A percentile compares a stretch with the other conserved stretches of the same genome.
Evolutionary conservation across 2,329 filamentous ascomycete genomes (phyloP).

Genomic region (Claviceps digitariae): DNA sequence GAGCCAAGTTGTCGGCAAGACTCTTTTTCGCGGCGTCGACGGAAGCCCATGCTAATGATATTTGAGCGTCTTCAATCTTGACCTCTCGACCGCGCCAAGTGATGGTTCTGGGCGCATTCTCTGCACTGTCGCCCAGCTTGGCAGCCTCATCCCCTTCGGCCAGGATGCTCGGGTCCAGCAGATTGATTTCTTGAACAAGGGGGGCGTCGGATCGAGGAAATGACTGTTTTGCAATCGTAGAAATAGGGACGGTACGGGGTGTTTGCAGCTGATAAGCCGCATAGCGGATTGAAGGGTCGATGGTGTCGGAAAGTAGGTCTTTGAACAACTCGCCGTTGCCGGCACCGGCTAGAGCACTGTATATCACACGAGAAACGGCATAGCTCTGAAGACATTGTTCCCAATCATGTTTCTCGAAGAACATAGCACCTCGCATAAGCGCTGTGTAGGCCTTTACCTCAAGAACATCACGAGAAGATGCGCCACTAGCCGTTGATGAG

Average conservation of each 20-base stretch:
- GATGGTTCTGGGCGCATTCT: constrained; percentile 57
- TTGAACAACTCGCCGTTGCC: constrained; percentile 60
- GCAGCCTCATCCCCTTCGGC: constrained; percentile 36
- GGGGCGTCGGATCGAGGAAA: constrained; percentile 54
- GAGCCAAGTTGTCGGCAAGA: constrained; percentile 34
- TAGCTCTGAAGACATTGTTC: constrained; percentile 62
- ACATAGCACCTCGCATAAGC: constrained; percentile 60
- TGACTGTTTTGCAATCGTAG: constrained; percentile 62
- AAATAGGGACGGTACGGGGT: constrained; percentile 70
- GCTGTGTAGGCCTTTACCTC: constrained; percentile 77
- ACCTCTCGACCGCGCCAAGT: constrained; percentile 79
- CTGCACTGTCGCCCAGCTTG: constrained; percentile 34
- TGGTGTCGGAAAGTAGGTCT: constrained; percentile 70
- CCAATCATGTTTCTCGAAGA: constrained; percentile 86
- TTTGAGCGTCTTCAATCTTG: constrained; percentile 82
- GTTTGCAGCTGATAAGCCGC: constrained; percentile 86
- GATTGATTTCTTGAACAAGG: constrained; percentile 54
- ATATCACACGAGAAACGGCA: constrained; percentile 67
- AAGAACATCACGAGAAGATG: constrained; percentile 56
- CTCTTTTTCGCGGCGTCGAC: constrained; percentile 42
- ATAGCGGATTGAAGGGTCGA: constrained; percentile 89
- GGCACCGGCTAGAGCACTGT: constrained; percentile 56
- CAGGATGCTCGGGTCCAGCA: constrained; percentile 54
- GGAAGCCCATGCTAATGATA: constrained; percentile 68
- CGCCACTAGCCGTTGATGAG: constrained; percentile 50